Evolutionary conservation across 345 rosid genomes (phyloP).

Genomic region (Lepidium africanum): DNA sequence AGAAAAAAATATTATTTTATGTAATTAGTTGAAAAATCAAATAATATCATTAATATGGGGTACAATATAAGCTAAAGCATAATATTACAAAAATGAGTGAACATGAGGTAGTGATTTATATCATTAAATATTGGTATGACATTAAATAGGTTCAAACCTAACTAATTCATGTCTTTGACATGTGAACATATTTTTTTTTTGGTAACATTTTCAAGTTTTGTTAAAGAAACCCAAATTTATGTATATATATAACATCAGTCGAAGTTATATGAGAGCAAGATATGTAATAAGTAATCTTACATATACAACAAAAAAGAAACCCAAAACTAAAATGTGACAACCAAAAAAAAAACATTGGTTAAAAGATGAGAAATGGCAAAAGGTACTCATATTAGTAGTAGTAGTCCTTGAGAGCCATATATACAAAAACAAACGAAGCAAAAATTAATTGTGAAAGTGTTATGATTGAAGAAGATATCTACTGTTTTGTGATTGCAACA

Average conservation of each 20-base stretch:
- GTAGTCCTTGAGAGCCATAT: not conserved
- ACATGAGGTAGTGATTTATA: too few relatives aligned
- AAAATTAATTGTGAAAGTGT: not conserved
- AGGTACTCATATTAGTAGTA: not conserved
- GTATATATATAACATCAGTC: not conserved
- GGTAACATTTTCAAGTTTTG: too few relatives aligned
- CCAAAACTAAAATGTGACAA: not conserved
- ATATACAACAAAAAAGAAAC: not conserved
- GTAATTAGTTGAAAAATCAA: too few relatives aligned
- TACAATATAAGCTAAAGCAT: too few relatives aligned
- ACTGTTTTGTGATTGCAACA: conserved; percentile 9
- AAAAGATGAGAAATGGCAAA: not conserved
- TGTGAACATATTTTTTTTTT: too few relatives aligned
- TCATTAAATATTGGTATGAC: too few relatives aligned
- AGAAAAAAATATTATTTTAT: too few relatives aligned
- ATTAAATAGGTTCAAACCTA: too few relatives aligned
- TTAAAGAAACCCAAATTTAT: too few relatives aligned
- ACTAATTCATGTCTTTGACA: too few relatives aligned
- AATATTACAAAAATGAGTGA: too few relatives aligned
- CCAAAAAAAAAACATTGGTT: not conserved
- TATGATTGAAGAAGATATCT: not conserved
- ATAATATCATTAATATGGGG: too few relatives aligned
- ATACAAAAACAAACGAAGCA: not conserved
- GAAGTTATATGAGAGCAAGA: not conserved
- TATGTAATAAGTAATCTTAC: not conserved